Evolutionary conservation across 371 early-diverging fungal species (phyloP).

Genomic region (Actinomortierella ambigua): DNA sequence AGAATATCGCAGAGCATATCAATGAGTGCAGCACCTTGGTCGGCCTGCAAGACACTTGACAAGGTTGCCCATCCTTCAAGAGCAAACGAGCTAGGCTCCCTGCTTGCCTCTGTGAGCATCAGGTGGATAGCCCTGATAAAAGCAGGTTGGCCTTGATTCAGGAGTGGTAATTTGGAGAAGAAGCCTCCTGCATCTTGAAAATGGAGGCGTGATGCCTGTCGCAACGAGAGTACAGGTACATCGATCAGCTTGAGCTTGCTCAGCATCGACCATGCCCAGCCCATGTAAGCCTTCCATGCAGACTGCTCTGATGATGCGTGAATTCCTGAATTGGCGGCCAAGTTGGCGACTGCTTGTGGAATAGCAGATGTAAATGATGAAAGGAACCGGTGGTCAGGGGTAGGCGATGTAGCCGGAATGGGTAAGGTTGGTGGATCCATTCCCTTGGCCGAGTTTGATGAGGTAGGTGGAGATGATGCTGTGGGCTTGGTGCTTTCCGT

Average conservation of each 20-base stretch:
- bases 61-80: constrained; percentile 60
- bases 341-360: constrained; percentile 39
- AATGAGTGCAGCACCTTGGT: constrained; percentile 46
- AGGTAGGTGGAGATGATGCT: constrained; percentile 37
- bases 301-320: constrained; percentile 19
- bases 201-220: constrained; percentile 40
- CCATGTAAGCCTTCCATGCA: constrained; percentile 44
- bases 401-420: constrained; percentile 13
- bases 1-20: constrained; percentile 47
- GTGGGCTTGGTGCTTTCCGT: no score
- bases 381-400: constrained; percentile 32
- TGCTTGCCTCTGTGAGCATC: constrained; percentile 54
- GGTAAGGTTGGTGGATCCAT: not conserved
- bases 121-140: constrained; percentile 53
- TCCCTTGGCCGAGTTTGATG: constrained; percentile 9
- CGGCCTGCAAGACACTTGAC: constrained; percentile 48
- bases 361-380: constrained; percentile 39
- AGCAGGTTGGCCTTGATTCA: constrained; percentile 48
- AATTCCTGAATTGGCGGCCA: constrained; percentile 40
- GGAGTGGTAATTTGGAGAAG: constrained; percentile 29
- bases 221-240: constrained; percentile 47
- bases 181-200: constrained; percentile 37
- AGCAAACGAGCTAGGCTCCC: constrained; percentile 57
- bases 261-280: constrained; percentile 58
- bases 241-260: constrained; percentile 52